Evolutionary conservation across 2,329 filamentous ascomycete species (phyloP).

Genomic region (Talaromyces sp.): DNA sequence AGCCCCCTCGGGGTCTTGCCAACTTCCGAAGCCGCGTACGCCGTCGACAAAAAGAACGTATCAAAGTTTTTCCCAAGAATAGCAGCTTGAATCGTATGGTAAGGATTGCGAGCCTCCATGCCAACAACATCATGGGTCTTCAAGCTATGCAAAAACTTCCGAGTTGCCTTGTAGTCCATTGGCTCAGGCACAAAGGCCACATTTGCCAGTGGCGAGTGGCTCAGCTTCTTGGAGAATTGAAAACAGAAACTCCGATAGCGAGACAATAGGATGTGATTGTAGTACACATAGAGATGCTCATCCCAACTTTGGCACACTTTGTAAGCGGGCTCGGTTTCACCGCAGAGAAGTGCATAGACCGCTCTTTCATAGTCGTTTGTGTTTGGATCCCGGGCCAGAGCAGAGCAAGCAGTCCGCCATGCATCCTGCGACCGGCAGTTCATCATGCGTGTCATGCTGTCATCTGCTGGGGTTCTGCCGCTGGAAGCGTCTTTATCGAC

Average conservation of each 20-base stretch:
- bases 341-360: conserved; percentile 85
- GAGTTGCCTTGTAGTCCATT: conserved; percentile 33
- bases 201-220: conserved; percentile 53
- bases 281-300: conserved; percentile 80
- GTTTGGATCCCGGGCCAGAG: conserved; percentile 57
- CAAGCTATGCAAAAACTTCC: conserved; percentile 33
- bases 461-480: conserved; percentile 28
- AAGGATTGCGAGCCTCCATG: conserved; percentile 39
- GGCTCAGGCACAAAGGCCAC: conserved; percentile 57
- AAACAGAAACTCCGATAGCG: conserved; percentile 69
- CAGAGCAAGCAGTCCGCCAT: conserved; percentile 35
- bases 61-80: conserved; percentile 41
- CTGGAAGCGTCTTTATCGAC: conserved; percentile 24
- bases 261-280: conserved; percentile 76
- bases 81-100: conserved; percentile 40
- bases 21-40: conserved; percentile 36
- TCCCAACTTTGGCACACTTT: conserved; percentile 76
- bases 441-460: conserved; percentile 39
- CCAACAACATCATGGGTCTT: conserved; percentile 32
- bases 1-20: conserved; percentile 22
- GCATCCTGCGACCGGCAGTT: conserved; percentile 34
- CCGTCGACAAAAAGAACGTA: conserved; percentile 36
- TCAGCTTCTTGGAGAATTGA: conserved; percentile 39
- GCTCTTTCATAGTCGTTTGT: conserved; percentile 77
- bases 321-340: conserved; percentile 73